phyloP scores from a whole-genome alignment of 2,329 filamentous ascomycete species.

The Chalaropsis thielavioides region DNA sequence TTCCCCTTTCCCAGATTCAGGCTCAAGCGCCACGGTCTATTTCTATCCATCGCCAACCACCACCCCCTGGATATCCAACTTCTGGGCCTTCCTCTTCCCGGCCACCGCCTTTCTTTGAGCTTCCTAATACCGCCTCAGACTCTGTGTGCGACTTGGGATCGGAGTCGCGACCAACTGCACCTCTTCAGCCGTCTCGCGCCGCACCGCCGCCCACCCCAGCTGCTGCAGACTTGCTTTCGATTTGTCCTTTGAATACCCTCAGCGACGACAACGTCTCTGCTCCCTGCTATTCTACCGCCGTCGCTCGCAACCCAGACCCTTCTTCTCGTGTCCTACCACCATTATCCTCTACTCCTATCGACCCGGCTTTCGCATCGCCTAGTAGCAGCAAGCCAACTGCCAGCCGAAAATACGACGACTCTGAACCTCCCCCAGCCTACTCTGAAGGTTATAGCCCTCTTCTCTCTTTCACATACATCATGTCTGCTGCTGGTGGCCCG shows the following conservation, averaged over 20 bases:
- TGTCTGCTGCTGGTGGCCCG: conserved; percentile 93
- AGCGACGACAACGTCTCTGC: conserved; percentile 24
- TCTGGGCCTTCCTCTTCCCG: conserved; percentile 40
- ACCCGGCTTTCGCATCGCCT: neutral
- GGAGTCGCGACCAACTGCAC: conserved; percentile 23
- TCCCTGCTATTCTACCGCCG: conserved; percentile 21
- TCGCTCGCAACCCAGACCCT: neutral
- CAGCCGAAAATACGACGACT: conserved; percentile 63
- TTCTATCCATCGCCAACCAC: conserved; percentile 23
- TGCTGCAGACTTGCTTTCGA: conserved; percentile 9
- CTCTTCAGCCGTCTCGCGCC: conserved; percentile 8
- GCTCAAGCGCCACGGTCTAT: conserved; percentile 11
- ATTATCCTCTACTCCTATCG: neutral
- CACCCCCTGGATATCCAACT: conserved; percentile 45
- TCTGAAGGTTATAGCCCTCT: conserved; percentile 89
- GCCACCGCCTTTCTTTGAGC: conserved; percentile 42
- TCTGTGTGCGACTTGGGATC: conserved; percentile 27
- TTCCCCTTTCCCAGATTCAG: conserved; percentile 4
- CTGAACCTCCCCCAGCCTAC: conserved; percentile 90
- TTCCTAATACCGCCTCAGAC: conserved; percentile 33
- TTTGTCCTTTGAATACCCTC: conserved; percentile 13
- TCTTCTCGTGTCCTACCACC: neutral
- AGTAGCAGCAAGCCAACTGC: conserved; percentile 62
- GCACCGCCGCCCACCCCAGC: conserved; percentile 19
- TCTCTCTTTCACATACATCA: conserved; percentile 85